Evolutionary conservation across 2,329 filamentous ascomycete species (phyloP).

Genomic region (Colletotrichum lupini): DNA sequence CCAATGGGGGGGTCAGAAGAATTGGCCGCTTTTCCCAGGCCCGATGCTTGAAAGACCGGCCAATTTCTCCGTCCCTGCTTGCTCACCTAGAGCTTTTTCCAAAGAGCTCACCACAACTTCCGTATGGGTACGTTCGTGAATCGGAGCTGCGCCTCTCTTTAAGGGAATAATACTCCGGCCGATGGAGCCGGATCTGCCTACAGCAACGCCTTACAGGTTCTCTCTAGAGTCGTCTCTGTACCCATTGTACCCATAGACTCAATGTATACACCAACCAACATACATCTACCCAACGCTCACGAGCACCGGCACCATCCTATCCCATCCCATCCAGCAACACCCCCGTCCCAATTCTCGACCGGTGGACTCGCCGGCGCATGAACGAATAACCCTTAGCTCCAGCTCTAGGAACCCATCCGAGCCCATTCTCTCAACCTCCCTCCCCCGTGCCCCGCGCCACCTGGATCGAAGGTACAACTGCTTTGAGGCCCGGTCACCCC

Average conservation of each 20-base stretch:
- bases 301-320: background rate
- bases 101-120: background rate
- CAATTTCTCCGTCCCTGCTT: too few species aligned
- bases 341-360: conserved; percentile 11
- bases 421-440: conserved; percentile 7
- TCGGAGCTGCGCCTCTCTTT: background rate
- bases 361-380: conserved; percentile 23
- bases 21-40: too few species aligned
- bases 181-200: background rate
- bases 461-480: background rate
- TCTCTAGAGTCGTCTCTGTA: background rate
- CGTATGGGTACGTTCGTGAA: background rate
- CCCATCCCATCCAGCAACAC: background rate
- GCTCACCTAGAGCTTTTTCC: background rate
- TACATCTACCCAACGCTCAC: background rate
- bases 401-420: conserved; percentile 25
- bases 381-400: conserved; percentile 31
- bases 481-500: background rate
- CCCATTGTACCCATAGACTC: too few species aligned
- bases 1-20: background rate
- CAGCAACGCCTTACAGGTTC: background rate
- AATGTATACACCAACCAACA: background rate
- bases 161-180: background rate
- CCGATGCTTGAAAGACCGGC: too few species aligned
- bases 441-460: conserved; percentile 30